A percentile compares a stretch with the other conserved stretches of the same genome.
Conservation (phyloP, 305 asterid species). For the Lippia alba region DNA sequence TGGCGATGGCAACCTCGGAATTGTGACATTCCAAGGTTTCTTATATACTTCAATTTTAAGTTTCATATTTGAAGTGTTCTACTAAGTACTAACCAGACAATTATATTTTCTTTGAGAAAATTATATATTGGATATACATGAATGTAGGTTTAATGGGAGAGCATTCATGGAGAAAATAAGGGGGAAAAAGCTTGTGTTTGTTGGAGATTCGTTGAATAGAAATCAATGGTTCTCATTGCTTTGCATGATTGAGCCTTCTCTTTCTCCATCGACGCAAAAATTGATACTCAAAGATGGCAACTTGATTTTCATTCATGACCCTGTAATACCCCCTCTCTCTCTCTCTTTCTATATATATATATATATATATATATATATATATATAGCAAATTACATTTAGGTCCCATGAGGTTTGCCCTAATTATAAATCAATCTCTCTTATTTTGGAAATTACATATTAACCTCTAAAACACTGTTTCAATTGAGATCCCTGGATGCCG, state of each 20-base stretch:
- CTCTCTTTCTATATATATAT: not conserved
- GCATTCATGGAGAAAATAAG: slow-evolving; percentile 53
- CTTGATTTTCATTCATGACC: slow-evolving; percentile 40
- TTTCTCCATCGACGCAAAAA: slow-evolving; percentile 28
- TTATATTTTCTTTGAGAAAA: not conserved
- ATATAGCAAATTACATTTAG: too few relatives aligned
- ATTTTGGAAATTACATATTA: too few relatives aligned
- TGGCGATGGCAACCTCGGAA: slow-evolving; percentile 78
- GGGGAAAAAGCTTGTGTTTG: slow-evolving; percentile 59
- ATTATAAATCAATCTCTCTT: too few relatives aligned
- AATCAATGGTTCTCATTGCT: slow-evolving; percentile 64
- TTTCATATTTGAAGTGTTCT: too few relatives aligned
- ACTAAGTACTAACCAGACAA: too few relatives aligned
- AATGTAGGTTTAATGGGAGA: slow-evolving; percentile 51
- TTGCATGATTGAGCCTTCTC: slow-evolving; percentile 52
- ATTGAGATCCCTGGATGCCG: too few relatives aligned
- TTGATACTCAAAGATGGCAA: slow-evolving; percentile 36
- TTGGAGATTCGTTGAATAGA: slow-evolving; percentile 67
- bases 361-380: too few relatives aligned
- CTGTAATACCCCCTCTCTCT: slow-evolving; percentile 34
- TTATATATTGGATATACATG: not conserved
- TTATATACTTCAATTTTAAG: not conserved
- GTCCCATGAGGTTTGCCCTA: too few relatives aligned
- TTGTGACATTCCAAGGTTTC: slow-evolving; percentile 70
- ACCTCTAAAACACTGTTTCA: too few relatives aligned